Conservation (phyloP, 2,329 filamentous ascomycete genomes). For the Fusarium foetens region DNA sequence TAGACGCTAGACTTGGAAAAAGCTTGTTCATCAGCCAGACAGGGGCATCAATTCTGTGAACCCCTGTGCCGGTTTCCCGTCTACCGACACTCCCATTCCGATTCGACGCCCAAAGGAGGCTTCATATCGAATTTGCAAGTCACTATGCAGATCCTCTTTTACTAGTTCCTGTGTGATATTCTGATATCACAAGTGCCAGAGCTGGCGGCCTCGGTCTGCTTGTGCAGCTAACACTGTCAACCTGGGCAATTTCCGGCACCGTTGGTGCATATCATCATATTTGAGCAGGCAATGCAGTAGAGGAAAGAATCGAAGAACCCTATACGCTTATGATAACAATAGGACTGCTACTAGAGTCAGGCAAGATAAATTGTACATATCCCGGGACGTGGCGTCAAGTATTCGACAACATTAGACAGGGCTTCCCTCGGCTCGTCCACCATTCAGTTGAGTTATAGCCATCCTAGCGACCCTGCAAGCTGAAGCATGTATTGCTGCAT, state of each 20-base stretch:
- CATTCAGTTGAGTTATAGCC: not conserved
- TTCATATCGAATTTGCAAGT: conserved; percentile 37
- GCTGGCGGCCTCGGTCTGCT: not conserved
- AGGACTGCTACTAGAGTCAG: not conserved
- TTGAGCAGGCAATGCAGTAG: not conserved
- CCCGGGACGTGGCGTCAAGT: not conserved
- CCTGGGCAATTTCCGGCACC: not conserved
- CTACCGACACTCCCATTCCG: conserved; percentile 10
- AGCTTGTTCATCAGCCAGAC: conserved; percentile 28
- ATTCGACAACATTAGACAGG: not conserved
- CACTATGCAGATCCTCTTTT: conserved; percentile 46
- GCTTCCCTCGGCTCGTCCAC: not conserved
- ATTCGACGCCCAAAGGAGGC: not conserved
- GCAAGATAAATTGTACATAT: not conserved
- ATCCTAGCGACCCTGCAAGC: not conserved
- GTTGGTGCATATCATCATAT: not conserved
- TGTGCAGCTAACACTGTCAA: not conserved
- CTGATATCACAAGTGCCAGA: not conserved
- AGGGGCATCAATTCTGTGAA: conserved; percentile 20
- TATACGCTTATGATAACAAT: not conserved
- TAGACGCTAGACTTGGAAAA: conserved; percentile 4
- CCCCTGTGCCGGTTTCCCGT: conserved; percentile 34
- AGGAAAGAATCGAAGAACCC: not conserved
- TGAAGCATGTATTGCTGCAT: not conserved
- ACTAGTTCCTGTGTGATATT: conserved; percentile 16